Conservation (phyloP, 148 eudicot species). For the Talinum fruticosum region DNA sequence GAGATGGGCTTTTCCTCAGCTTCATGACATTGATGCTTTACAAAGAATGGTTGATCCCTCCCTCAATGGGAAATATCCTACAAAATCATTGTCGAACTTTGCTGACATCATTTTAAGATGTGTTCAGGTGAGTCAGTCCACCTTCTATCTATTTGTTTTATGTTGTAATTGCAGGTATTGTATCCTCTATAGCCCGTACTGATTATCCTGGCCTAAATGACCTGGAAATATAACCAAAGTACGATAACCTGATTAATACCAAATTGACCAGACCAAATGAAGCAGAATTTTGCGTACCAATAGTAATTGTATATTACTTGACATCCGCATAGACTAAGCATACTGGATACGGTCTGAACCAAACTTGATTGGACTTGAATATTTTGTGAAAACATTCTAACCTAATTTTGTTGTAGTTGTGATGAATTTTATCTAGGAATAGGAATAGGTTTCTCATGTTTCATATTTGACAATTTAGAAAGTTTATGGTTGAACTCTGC, state of each 20-base stretch:
- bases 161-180: not conserved
- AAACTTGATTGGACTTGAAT: no score
- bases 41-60: constrained; percentile 92
- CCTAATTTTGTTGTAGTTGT: not conserved
- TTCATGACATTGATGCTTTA: constrained; percentile 95
- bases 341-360: not conserved
- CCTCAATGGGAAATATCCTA: constrained; percentile 58
- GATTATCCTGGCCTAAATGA: not conserved
- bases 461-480: no score
- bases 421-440: not conserved
- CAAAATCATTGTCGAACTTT: constrained; percentile 77
- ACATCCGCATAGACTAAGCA: not conserved
- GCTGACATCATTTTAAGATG: constrained; percentile 88
- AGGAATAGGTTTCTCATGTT: no score
- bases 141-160: not conserved
- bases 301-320: not conserved
- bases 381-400: not conserved
- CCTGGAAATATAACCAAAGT: not conserved
- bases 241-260: not conserved
- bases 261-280: not conserved
- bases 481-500: no score
- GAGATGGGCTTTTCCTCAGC: constrained; percentile 98
- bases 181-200: not conserved
- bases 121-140: constrained; percentile 59
- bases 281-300: not conserved